Evolutionary conservation across 1,139 yeast genomes (phyloP).

Genomic region (Lodderomyces jiufengensis): DNA sequence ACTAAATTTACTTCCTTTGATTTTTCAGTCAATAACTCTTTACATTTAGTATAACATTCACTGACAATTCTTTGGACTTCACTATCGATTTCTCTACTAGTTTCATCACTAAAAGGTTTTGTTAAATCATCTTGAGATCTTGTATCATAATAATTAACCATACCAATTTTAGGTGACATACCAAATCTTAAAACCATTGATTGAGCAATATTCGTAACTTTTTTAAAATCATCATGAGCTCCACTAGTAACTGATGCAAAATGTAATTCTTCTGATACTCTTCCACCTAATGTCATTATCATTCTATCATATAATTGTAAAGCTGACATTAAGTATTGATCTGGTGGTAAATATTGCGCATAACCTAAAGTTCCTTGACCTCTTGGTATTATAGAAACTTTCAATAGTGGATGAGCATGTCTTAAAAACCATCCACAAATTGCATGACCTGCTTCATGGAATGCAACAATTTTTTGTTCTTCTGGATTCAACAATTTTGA

Average conservation of each 20-base stretch:
- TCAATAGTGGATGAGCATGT: constrained; percentile 87
- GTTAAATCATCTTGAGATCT: constrained; percentile 63
- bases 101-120: constrained; percentile 89
- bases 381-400: constrained; percentile 94
- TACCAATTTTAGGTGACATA: constrained; percentile 83
- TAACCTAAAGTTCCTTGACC: constrained; percentile 98
- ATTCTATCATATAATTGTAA: constrained; percentile 82
- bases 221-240: constrained; percentile 93
- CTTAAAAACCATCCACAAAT: constrained; percentile 94
- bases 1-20: constrained; percentile 72
- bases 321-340: constrained; percentile 75
- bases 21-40: constrained; percentile 63
- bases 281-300: constrained; percentile 96
- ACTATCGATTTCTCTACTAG: constrained; percentile 73
- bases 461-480: constrained; percentile 87
- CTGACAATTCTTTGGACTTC: constrained; percentile 81
- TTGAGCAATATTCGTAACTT: constrained; percentile 92
- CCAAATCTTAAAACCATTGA: constrained; percentile 92
- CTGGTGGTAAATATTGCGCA: constrained; percentile 96
- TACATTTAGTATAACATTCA: constrained; percentile 74
- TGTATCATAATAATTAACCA: constrained; percentile 60
- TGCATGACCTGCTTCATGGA: constrained; percentile 99
- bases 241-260: constrained; percentile 91
- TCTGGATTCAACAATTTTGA: constrained; percentile 77
- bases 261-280: constrained; percentile 92